Evolutionary conservation across 345 rosid species (phyloP).

Genomic region (Arabis hirsuta): DNA sequence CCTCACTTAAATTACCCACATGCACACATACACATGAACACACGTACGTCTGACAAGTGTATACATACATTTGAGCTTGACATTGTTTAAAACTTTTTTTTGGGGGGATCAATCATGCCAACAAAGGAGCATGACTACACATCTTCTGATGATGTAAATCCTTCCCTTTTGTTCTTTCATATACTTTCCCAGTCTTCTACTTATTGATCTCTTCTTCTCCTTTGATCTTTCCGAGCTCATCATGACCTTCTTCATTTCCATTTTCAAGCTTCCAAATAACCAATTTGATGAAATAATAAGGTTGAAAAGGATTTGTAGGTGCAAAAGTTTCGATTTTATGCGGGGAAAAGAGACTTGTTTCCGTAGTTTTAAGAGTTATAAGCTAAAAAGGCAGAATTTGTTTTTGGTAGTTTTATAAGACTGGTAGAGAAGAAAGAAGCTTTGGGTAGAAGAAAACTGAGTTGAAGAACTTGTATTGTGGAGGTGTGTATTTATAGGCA

Average conservation of each 20-base stretch:
- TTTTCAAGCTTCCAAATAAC: slow-evolving; percentile 24
- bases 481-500: slow-evolving; percentile 27
- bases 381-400: background rate
- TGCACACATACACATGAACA: background rate
- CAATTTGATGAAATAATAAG: slow-evolving; percentile 15
- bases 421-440: background rate
- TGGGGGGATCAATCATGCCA: slow-evolving; percentile 58
- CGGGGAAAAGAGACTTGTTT: background rate
- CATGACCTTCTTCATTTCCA: slow-evolving; percentile 36
- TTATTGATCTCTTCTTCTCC: slow-evolving; percentile 51
- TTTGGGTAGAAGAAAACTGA: slow-evolving; percentile 11
- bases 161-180: slow-evolving; percentile 71
- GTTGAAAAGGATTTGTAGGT: background rate
- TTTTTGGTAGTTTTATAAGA: slow-evolving; percentile 19
- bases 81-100: background rate
- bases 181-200: slow-evolving; percentile 64
- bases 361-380: background rate
- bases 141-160: slow-evolving; percentile 72
- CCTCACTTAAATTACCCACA: slow-evolving; percentile 18
- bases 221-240: slow-evolving; percentile 45
- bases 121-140: slow-evolving; percentile 79
- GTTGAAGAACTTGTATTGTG: slow-evolving; percentile 32
- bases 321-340: background rate
- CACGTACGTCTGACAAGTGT: slow-evolving; percentile 1
- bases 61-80: slow-evolving; percentile 23